phyloP scores from a whole-genome alignment of 768 basidiomycete genomes.

The Amanita pseudoporphyria region DNA sequence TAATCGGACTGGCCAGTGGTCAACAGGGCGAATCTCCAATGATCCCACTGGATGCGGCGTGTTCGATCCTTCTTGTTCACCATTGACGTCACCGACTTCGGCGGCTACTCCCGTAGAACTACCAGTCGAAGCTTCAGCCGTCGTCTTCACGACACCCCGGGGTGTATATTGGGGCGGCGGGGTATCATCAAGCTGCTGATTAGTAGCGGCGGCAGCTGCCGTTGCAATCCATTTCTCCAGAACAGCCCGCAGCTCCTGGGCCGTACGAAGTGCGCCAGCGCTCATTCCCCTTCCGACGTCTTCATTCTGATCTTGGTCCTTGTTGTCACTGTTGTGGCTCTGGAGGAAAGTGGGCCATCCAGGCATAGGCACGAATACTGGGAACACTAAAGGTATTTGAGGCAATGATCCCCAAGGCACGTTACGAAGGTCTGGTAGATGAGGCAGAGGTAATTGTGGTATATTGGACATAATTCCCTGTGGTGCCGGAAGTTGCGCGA shows the following conservation, averaged over 20 bases:
- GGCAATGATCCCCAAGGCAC: conserved; percentile 55
- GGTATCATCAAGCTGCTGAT: conserved; percentile 31
- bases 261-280: conserved; percentile 34
- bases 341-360: conserved; percentile 53
- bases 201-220: conserved; percentile 38
- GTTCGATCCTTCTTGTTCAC: conserved; percentile 9
- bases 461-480: conserved; percentile 39
- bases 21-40: conserved; percentile 29
- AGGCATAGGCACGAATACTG: conserved; percentile 63
- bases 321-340: conserved; percentile 13
- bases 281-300: conserved; percentile 26
- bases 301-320: conserved; percentile 20
- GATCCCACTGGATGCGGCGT: conserved; percentile 16
- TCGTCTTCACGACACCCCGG: conserved; percentile 24
- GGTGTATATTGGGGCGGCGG: conserved; percentile 73
- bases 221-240: conserved; percentile 74
- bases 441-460: conserved; percentile 44
- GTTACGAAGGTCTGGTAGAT: conserved; percentile 57
- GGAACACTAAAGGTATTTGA: conserved; percentile 71
- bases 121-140: conserved; percentile 9
- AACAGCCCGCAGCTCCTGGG: conserved; percentile 56
- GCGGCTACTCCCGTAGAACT: conserved; percentile 11
- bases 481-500: conserved; percentile 52
- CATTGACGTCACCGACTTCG: not conserved
- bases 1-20: conserved; percentile 39